Percentiles rank a stretch among this genome's conserved stretches.
Evolutionary conservation across 805 yeast genomes (phyloP).

Genomic region (Saccharomycopsis javanensis): DNA sequence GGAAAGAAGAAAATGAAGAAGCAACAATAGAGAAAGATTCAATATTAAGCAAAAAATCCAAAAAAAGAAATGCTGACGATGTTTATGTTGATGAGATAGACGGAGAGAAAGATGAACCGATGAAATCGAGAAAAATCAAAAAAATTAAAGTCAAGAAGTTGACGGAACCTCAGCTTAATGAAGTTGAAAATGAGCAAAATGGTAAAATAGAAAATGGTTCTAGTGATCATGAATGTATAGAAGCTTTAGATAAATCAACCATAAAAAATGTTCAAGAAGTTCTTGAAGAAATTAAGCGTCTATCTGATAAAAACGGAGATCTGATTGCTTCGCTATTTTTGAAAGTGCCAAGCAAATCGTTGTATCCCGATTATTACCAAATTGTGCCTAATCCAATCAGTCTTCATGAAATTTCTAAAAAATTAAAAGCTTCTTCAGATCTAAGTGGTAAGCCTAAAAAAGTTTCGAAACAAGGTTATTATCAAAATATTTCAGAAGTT

Average conservation of each 20-base stretch:
- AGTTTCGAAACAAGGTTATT: constrained; percentile 32
- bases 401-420: constrained; percentile 48
- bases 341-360: constrained; percentile 58
- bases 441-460: neutral
- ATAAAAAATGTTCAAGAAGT: constrained; percentile 17
- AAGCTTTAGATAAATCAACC: neutral
- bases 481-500: constrained; percentile 36
- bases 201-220: neutral
- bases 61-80: constrained; percentile 21
- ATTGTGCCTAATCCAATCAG: constrained; percentile 54
- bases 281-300: constrained; percentile 15
- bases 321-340: constrained; percentile 47
- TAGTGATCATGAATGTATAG: neutral
- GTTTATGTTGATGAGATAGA: constrained; percentile 19
- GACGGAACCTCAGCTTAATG: constrained; percentile 19
- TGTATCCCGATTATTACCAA: constrained; percentile 80
- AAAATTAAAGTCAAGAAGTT: neutral
- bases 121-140: neutral
- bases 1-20: constrained; percentile 19
- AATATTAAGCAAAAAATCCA: constrained; percentile 21
- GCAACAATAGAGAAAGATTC: constrained; percentile 10
- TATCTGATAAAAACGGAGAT: constrained; percentile 37
- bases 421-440: constrained; percentile 25
- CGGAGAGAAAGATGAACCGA: constrained; percentile 4
- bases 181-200: constrained; percentile 21